Conservation (phyloP, 2,329 filamentous ascomycete species). For the Cordyceps fumosorosea region DNA sequence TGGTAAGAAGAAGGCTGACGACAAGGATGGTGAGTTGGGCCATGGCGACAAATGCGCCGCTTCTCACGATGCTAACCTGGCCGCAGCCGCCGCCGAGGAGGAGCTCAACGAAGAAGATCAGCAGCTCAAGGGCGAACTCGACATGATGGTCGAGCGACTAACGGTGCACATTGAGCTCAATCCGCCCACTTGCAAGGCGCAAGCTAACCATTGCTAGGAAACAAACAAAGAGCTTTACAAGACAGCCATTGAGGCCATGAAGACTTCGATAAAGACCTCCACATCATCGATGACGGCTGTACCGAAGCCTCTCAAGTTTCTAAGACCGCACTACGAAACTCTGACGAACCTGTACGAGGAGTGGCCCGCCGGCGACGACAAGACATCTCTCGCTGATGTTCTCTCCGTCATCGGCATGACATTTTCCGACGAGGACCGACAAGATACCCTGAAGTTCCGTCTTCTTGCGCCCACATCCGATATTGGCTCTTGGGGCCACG, state of each 20-base stretch:
- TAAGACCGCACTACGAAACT: conserved; percentile 91
- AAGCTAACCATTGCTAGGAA: conserved; percentile 50
- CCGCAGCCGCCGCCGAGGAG: conserved; percentile 48
- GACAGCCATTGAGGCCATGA: conserved; percentile 89
- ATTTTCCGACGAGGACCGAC: conserved; percentile 89
- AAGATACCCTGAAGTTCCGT: conserved; percentile 94
- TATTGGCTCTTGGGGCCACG: conserved; percentile 95
- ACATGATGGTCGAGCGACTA: conserved; percentile 95
- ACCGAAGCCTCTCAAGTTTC: conserved; percentile 95
- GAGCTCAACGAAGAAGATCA: conserved; percentile 97
- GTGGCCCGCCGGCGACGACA: conserved; percentile 79
- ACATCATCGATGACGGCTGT: conserved; percentile 99
- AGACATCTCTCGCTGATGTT: conserved; percentile 87
- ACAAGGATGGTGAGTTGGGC: conserved; percentile 39
- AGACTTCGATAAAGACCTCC: conserved; percentile 96
- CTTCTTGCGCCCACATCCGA: conserved; percentile 85
- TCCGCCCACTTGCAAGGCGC: background rate
- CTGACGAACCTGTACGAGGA: conserved; percentile 82
- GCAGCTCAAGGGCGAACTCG: conserved; percentile 94
- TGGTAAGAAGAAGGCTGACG: conserved; percentile 72
- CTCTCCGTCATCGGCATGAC: conserved; percentile 98
- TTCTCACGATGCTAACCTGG: conserved; percentile 17
- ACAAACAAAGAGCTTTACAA: conserved; percentile 82
- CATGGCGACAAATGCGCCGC: conserved; percentile 5
- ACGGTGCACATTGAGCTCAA: conserved; percentile 50